These are phyloP conservation scores for Vachellia collinsii DNA, from an alignment of 306 rosid species.

Conservation along the genomic window DNA sequence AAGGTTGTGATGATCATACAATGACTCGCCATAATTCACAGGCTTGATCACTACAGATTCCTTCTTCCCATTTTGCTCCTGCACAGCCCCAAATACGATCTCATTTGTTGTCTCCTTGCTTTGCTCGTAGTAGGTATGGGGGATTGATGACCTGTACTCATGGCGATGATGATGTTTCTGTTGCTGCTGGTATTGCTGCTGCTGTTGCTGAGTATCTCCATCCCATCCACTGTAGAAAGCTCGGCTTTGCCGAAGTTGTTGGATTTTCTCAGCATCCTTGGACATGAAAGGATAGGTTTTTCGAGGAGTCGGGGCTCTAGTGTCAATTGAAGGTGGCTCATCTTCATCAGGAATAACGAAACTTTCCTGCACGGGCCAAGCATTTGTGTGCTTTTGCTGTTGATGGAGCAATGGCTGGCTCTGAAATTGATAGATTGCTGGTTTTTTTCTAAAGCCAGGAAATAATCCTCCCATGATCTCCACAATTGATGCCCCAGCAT, in stretches of 20 bases:
- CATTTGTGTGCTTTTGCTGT: conserved; percentile 52
- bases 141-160: conserved; percentile 60
- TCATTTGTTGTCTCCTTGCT: conserved; percentile 68
- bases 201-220: conserved; percentile 57
- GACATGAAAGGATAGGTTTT: conserved; percentile 92
- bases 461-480: conserved; percentile 78
- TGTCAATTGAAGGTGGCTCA: conserved; percentile 81
- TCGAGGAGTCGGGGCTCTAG: conserved; percentile 80
- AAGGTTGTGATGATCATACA: conserved; percentile 56
- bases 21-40: conserved; percentile 61
- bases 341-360: conserved; percentile 82
- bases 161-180: conserved; percentile 65
- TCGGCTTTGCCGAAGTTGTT: conserved; percentile 72
- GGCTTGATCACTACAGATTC: conserved; percentile 62
- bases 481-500: conserved; percentile 48
- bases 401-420: conserved; percentile 48
- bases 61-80: conserved; percentile 60
- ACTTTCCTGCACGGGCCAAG: conserved; percentile 91
- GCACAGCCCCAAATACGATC: conserved; percentile 86
- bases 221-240: conserved; percentile 78
- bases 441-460: conserved; percentile 63
- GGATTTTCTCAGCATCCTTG: conserved; percentile 77
- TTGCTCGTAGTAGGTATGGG: conserved; percentile 71
- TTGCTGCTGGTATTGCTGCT: conserved; percentile 35
- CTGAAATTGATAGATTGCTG: conserved; percentile 47